Conservation (phyloP, 2,329 filamentous ascomycete species). For the Fusarium circinatum region DNA sequence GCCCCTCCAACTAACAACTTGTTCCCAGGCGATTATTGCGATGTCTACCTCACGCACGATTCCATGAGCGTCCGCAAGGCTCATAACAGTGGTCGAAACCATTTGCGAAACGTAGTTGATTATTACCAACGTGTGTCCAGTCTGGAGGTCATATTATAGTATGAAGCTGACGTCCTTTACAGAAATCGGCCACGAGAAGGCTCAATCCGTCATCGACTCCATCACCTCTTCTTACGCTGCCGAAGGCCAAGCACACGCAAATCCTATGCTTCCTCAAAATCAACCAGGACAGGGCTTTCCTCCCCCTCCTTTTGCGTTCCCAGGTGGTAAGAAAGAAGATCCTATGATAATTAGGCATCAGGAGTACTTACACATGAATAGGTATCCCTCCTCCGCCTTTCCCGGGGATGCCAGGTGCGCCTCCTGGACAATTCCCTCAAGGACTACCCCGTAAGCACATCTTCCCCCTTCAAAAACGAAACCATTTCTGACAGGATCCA, state of each 20-base stretch:
- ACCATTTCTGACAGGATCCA: constrained; percentile 19
- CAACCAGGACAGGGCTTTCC: constrained; percentile 66
- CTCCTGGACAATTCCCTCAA: constrained; percentile 54
- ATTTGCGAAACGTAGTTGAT: constrained; percentile 95
- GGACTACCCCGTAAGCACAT: constrained; percentile 63
- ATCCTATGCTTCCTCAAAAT: constrained; percentile 82
- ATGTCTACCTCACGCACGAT: constrained; percentile 99
- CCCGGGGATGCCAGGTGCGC: constrained; percentile 59
- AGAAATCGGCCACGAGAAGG: constrained; percentile 99
- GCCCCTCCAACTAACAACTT: constrained; percentile 44
- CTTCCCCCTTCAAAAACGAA: not conserved
- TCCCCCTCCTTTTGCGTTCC: constrained; percentile 70
- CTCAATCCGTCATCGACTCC: constrained; percentile 96
- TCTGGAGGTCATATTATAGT: not conserved
- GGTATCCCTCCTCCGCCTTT: constrained; percentile 70
- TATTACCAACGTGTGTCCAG: constrained; percentile 87
- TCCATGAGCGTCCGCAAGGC: constrained; percentile 99
- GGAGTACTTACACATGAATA: constrained; percentile 48
- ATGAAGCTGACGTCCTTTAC: constrained; percentile 21
- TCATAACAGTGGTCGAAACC: constrained; percentile 96
- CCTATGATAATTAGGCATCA: constrained; percentile 35
- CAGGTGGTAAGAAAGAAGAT: constrained; percentile 57
- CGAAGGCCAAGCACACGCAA: constrained; percentile 87
- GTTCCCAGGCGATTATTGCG: constrained; percentile 86
- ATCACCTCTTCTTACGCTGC: constrained; percentile 96